Base-by-base conservation (phyloP, 2,329 filamentous ascomycete genomes). In the Microthyrium microscopicum region DNA sequence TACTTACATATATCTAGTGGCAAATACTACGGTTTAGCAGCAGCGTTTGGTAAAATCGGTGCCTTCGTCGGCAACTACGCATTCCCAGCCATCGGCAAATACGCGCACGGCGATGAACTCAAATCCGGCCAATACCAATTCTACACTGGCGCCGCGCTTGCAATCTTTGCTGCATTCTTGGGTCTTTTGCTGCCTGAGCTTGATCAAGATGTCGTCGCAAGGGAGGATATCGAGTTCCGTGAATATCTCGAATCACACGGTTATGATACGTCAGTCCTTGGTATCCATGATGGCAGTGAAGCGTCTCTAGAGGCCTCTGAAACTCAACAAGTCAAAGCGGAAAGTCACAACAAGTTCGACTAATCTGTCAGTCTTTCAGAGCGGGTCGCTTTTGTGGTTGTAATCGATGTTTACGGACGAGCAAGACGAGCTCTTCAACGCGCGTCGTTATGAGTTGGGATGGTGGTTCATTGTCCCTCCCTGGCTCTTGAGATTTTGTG, bases 31-130 rank as follows among this genome's bases (percentile, higher is more conserved):
- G 69, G 76, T 4, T 66, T 81, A 28, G 77, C 78, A 0, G 78
- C 79, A 0, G 77, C 77, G 0, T 46, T 73, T 2, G 79, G 80
- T 40, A 85, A 84, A 54, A 68, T 84, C 24, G 77, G 77, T 31
- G 85, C 83, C 3, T 93, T 93, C 44, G 72, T 91, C 6, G 85
- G 85, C 7, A 82, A 77, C 1, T 85, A 80, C 45, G 73, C 89
- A 9, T 83, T 89, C 48, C 76, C 77, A 0, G 69, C 83, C 39
- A 56, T 68, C n/a, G n/a, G n/a, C n/a, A n/a, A n/a, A n/a, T n/a
- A 22, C 18, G 12, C 8, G 16, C 15, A 11, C 9, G 9, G 16
- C 8, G 19, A 16, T 29, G 18, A 16, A 16, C 31, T 38, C 20
- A 24, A 32, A 15, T 63, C 65, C 4, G 81, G 81, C 1, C 83